Evolutionary conservation across 2,329 filamentous ascomycete genomes (phyloP).

Genomic region (Arthrobotrys pseudoclavata): DNA sequence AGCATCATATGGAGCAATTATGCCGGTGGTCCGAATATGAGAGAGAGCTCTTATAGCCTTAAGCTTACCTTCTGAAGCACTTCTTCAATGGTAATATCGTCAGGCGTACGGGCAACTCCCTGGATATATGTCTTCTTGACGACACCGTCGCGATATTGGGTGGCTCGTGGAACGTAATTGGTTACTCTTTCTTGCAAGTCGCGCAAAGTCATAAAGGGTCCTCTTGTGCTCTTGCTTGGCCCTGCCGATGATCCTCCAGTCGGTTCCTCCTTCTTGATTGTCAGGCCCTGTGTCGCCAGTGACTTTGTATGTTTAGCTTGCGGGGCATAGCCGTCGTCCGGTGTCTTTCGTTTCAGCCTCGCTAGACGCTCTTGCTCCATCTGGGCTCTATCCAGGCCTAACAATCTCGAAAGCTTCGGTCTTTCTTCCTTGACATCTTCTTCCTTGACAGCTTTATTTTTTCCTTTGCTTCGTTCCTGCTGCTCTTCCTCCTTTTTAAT

Average conservation of each 20-base stretch:
- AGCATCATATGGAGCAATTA: conserved; percentile 23
- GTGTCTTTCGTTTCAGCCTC: conserved; percentile 68
- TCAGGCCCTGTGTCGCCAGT: conserved; percentile 28
- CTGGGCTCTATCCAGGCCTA: conserved; percentile 78
- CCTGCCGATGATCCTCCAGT: conserved; percentile 49
- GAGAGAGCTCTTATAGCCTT: conserved; percentile 18
- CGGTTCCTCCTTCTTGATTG: conserved; percentile 45
- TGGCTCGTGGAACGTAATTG: conserved; percentile 61
- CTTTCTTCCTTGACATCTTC: conserved; percentile 34
- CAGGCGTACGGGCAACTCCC: conserved; percentile 72
- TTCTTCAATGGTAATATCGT: conserved; percentile 90
- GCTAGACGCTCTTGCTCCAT: conserved; percentile 89
- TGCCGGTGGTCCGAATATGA: conserved; percentile 7
- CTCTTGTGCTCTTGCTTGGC: conserved; percentile 56
- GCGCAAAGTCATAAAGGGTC: conserved; percentile 43
- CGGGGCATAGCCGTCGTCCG: conserved; percentile 66
- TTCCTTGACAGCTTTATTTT: conserved; percentile 3
- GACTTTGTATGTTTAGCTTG: conserved; percentile 61
- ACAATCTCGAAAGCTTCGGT: conserved; percentile 21
- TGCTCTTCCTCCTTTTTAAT: conserved; percentile 26
- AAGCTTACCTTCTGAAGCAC: conserved; percentile 75
- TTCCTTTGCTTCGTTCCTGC: neutral
- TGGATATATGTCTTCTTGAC: conserved; percentile 86
- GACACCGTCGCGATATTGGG: conserved; percentile 72
- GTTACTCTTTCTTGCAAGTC: conserved; percentile 43